These are phyloP conservation scores for Gamsiella multidivaricata DNA, from an alignment of 192 early-diverging fungal genomes.

Conservation along the genomic window DNA sequence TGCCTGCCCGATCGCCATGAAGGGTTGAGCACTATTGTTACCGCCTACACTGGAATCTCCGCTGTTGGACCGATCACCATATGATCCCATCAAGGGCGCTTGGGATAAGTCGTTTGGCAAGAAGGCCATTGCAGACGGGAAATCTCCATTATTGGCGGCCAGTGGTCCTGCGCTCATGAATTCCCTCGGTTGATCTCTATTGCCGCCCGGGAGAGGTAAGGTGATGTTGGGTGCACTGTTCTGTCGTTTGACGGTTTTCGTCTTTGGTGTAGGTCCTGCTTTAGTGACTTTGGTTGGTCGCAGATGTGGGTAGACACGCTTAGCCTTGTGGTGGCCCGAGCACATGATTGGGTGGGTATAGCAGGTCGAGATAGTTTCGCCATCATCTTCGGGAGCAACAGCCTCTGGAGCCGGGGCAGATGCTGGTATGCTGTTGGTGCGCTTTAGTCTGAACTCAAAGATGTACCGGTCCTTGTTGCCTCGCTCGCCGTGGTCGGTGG, in stretches of 20 bases:
- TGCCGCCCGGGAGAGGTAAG: neutral
- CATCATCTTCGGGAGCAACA: conserved; percentile 28
- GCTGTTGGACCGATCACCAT: neutral
- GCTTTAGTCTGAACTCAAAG: conserved; percentile 47
- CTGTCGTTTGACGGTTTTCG: conserved; percentile 40
- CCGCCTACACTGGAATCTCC: neutral
- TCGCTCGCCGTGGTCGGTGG: conserved; percentile 52
- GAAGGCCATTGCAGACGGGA: conserved; percentile 12
- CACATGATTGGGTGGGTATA: conserved; percentile 46
- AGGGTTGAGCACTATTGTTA: neutral
- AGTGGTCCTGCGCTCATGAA: neutral
- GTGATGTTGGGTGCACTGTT: conserved; percentile 37
- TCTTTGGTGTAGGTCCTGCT: conserved; percentile 35
- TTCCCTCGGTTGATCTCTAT: no score
- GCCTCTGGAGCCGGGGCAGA: neutral
- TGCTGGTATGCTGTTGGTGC: conserved; percentile 23
- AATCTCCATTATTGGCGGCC: neutral
- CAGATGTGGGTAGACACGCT: conserved; percentile 36
- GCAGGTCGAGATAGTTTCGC: conserved; percentile 31
- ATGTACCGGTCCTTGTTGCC: conserved; percentile 53
- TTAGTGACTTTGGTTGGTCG: conserved; percentile 24
- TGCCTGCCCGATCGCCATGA: neutral
- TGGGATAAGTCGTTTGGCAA: conserved; percentile 10
- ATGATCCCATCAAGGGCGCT: neutral
- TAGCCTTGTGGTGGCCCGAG: conserved; percentile 51